Percentiles rank a stretch among this genome's conserved stretches.
These are phyloP conservation scores for Didymella pinodella DNA, from an alignment of 2,329 filamentous ascomycete species.

Conservation along the genomic window DNA sequence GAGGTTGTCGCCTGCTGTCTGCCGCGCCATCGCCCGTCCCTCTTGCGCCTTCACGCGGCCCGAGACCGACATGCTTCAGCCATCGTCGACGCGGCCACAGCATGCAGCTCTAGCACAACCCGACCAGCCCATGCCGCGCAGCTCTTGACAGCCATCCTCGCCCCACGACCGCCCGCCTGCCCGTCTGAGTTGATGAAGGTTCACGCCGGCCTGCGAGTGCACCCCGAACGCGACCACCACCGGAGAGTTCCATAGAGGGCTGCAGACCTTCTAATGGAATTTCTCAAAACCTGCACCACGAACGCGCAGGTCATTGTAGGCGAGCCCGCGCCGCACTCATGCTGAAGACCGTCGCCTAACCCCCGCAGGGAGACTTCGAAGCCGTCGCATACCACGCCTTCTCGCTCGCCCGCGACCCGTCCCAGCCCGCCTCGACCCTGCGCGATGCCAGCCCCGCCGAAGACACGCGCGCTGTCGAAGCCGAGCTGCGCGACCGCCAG, in stretches of 20 bases:
- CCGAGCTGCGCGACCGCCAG: constrained; percentile 36
- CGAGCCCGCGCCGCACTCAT: background rate
- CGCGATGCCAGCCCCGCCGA: constrained; percentile 34
- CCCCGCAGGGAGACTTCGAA: constrained; percentile 46
- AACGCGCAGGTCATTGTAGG: constrained; percentile 52
- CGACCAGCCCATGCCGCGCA: background rate
- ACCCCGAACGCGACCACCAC: constrained; percentile 49
- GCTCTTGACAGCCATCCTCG: constrained; percentile 13
- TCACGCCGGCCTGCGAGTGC: constrained; percentile 45
- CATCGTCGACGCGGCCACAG: constrained; percentile 27
- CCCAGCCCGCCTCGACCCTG: constrained; percentile 20
- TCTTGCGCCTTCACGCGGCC: constrained; percentile 15
- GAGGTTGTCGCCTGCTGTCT: too few relatives aligned
- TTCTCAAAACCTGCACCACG: constrained; percentile 49
- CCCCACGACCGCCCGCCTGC: background rate
- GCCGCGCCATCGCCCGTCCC: background rate
- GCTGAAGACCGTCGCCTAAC: constrained; percentile 23
- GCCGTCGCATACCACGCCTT: constrained; percentile 50
- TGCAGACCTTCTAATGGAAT: constrained; percentile 49
- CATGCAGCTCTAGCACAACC: constrained; percentile 33
- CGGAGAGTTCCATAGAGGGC: constrained; percentile 49
- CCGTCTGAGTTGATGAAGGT: constrained; percentile 49
- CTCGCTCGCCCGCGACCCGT: constrained; percentile 38
- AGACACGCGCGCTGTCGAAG: constrained; percentile 43
- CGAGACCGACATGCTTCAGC: constrained; percentile 37